phyloP scores from a whole-genome alignment of 2,329 filamentous ascomycete genomes.

The Coniochaeta prunicola region DNA sequence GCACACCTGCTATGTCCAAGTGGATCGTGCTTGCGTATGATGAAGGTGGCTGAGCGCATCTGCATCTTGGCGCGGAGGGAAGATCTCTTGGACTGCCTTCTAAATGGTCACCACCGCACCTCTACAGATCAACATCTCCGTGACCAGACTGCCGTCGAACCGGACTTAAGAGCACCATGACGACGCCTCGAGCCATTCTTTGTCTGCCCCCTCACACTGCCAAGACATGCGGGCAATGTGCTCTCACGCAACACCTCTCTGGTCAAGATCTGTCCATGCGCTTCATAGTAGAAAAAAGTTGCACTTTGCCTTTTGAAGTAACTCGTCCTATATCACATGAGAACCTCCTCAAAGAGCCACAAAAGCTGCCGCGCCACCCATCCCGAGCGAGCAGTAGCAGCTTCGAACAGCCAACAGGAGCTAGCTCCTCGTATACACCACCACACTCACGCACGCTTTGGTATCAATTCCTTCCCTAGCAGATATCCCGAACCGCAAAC shows the following conservation, averaged over 20 bases:
- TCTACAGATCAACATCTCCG: background rate
- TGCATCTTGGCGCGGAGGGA: background rate
- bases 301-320: background rate
- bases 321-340: background rate
- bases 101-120: background rate
- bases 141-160: background rate
- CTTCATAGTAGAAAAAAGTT: background rate
- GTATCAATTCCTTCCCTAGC: background rate
- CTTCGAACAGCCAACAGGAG: background rate
- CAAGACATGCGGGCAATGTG: background rate
- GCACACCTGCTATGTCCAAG: background rate
- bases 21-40: background rate
- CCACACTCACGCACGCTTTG: background rate
- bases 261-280: background rate
- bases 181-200: background rate
- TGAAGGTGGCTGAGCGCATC: background rate
- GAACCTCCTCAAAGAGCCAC: background rate
- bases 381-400: background rate
- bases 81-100: background rate
- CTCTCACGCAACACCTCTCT: too few relatives aligned
- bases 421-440: background rate
- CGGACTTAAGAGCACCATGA: background rate
- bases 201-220: background rate
- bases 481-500: background rate
- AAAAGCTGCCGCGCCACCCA: background rate